phyloP scores from a whole-genome alignment of 169 alveolate species.

The Plasmodium cynomolgi region DNA sequence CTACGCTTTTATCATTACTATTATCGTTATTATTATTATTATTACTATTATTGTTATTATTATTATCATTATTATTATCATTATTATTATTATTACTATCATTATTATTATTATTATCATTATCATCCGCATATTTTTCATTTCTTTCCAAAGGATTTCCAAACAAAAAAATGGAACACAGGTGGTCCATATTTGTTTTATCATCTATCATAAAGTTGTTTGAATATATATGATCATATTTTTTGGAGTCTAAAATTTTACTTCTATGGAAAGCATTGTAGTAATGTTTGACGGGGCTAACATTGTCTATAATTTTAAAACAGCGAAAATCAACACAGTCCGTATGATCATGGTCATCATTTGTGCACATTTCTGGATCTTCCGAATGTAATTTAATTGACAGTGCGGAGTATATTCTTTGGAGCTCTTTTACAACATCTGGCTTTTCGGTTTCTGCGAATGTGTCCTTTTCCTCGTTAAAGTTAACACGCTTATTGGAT shows the following conservation, averaged over 20 bases:
- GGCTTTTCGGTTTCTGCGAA: slow-evolving; percentile 52
- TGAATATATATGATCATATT: slow-evolving; percentile 68
- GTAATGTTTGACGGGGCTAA: slow-evolving; percentile 57
- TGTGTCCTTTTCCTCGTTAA: slow-evolving; percentile 1
- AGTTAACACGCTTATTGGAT: not conserved
- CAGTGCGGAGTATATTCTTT: slow-evolving; percentile 40
- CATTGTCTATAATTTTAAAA: slow-evolving; percentile 67
- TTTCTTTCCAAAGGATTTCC: slow-evolving; percentile 75
- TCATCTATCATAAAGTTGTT: slow-evolving; percentile 42
- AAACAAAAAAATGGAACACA: slow-evolving; percentile 61
- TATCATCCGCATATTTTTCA: slow-evolving; percentile 31
- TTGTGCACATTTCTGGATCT: slow-evolving; percentile 29
- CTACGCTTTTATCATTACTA: not conserved
- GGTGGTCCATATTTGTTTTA: slow-evolving; percentile 69
- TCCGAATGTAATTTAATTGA: slow-evolving; percentile 62
- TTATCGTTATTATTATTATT: no score
- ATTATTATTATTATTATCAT: not conserved
- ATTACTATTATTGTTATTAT: no score
- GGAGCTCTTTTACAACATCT: slow-evolving; percentile 36
- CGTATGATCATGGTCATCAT: slow-evolving; percentile 34
- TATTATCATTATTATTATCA: no score
- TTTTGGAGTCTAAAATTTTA: slow-evolving; percentile 48
- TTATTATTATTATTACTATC: no score
- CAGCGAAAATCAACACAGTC: slow-evolving; percentile 59
- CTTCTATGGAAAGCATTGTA: slow-evolving; percentile 57